Evolutionary conservation across 257 asterid genomes (phyloP).

Genomic region (Leptodermis oblonga): DNA sequence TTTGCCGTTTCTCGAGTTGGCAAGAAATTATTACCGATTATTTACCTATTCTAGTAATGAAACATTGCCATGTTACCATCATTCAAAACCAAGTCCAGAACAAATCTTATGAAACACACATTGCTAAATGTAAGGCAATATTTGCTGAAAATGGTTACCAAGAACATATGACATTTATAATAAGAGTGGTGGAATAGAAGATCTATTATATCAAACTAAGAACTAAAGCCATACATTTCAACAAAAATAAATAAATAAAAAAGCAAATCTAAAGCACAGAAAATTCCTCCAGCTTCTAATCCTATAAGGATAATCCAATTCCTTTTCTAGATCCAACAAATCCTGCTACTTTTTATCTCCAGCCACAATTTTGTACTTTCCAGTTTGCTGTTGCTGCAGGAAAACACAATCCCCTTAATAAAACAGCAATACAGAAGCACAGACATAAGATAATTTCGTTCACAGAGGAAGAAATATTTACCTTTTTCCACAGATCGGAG

Average conservation of each 20-base stretch:
- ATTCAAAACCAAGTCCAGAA: background rate
- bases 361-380: slow-evolving; percentile 90
- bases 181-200: background rate
- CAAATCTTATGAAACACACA: background rate
- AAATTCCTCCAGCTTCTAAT: background rate
- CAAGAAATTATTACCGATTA: too few species aligned
- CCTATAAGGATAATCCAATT: too few species aligned
- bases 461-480: background rate
- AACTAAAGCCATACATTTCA: background rate
- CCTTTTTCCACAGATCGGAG: slow-evolving; percentile 81
- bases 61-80: background rate
- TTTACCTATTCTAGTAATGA: too few species aligned
- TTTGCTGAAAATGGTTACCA: background rate
- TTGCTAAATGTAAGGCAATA: background rate
- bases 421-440: background rate
- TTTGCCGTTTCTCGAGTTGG: too few species aligned
- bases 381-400: slow-evolving; percentile 74
- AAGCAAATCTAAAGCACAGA: background rate
- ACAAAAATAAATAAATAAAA: background rate
- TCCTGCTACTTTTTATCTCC: slow-evolving; percentile 39
- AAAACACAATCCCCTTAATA: background rate
- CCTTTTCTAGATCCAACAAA: background rate
- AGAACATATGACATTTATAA: background rate
- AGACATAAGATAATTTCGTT: background rate
- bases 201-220: background rate